Conservation (phyloP, 2,329 filamentous ascomycete genomes). For the Tolypocladium inflatum region DNA sequence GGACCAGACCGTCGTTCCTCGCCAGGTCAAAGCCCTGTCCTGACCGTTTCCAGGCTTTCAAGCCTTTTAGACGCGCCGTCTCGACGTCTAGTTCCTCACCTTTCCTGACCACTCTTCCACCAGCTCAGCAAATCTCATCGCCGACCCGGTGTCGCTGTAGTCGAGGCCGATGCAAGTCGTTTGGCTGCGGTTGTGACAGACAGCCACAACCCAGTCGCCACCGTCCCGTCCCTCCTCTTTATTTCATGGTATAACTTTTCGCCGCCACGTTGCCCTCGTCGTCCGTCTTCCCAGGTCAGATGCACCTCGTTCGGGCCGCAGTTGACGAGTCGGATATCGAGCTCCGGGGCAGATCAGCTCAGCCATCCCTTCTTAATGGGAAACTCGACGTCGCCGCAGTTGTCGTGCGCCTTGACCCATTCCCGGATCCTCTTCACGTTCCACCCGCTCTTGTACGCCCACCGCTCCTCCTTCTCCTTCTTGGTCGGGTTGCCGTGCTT, state of each 20-base stretch:
- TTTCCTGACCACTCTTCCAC: not conserved
- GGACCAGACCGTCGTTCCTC: not conserved
- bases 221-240: no score
- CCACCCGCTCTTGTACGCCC: slow-evolving; percentile 30
- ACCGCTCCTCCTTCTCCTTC: slow-evolving; percentile 15
- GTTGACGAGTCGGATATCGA: no score
- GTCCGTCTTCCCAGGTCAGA: not conserved
- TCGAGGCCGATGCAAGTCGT: not conserved
- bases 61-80: not conserved
- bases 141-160: not conserved
- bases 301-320: no score
- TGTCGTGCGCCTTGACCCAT: slow-evolving; percentile 27
- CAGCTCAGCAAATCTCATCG: not conserved
- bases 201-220: not conserved
- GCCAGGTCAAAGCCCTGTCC: not conserved
- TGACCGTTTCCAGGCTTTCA: not conserved
- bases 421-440: slow-evolving; percentile 26
- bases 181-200: not conserved
- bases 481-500: slow-evolving; percentile 28
- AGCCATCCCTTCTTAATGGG: not conserved
- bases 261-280: no score
- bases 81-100: not conserved
- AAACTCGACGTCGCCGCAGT: slow-evolving; percentile 17
- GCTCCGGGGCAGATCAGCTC: not conserved
- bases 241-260: not conserved